A percentile compares a stretch with the other conserved stretches of the same genome.
These are phyloP conservation scores for Pseudonitzschia delicatissima DNA, from an alignment of 108 stramenopile species.

Conservation along the genomic window DNA sequence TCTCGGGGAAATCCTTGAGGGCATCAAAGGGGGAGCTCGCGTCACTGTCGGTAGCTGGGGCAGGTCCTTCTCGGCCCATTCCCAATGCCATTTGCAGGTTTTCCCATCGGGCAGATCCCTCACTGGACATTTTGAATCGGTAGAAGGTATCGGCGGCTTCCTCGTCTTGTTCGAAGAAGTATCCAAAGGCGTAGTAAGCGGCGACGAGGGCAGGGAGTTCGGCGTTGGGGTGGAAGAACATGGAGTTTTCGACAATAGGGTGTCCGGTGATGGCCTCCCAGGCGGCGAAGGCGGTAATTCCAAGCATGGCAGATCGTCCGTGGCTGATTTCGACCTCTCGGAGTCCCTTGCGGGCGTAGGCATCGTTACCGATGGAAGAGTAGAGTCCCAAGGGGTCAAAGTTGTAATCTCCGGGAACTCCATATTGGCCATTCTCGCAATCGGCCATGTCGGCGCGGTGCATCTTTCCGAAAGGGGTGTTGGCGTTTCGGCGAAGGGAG, in stretches of 20 bases:
- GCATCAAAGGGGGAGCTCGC: no score
- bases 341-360: slow-evolving; percentile 73
- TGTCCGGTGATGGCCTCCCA: slow-evolving; percentile 75
- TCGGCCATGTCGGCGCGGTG: slow-evolving; percentile 63
- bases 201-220: slow-evolving; percentile 56
- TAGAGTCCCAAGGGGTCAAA: slow-evolving; percentile 78
- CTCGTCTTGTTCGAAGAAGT: slow-evolving; percentile 56
- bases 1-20: slow-evolving; percentile 10
- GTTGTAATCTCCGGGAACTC: slow-evolving; percentile 82
- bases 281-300: slow-evolving; percentile 66
- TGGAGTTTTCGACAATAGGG: slow-evolving; percentile 73
- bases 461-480: slow-evolving; percentile 52
- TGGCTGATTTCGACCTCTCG: slow-evolving; percentile 74
- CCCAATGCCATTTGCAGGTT: slow-evolving; percentile 21
- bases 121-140: slow-evolving; percentile 28
- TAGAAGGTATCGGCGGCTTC: slow-evolving; percentile 22
- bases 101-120: slow-evolving; percentile 30
- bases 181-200: slow-evolving; percentile 53
- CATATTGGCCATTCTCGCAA: slow-evolving; percentile 61
- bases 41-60: neutral
- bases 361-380: slow-evolving; percentile 55
- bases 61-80: neutral
- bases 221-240: slow-evolving; percentile 78
- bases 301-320: slow-evolving; percentile 80
- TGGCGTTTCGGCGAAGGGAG: slow-evolving; percentile 43